phyloP scores from a whole-genome alignment of 2,329 filamentous ascomycete species.

The Pyrenophora tritici-repentis region DNA sequence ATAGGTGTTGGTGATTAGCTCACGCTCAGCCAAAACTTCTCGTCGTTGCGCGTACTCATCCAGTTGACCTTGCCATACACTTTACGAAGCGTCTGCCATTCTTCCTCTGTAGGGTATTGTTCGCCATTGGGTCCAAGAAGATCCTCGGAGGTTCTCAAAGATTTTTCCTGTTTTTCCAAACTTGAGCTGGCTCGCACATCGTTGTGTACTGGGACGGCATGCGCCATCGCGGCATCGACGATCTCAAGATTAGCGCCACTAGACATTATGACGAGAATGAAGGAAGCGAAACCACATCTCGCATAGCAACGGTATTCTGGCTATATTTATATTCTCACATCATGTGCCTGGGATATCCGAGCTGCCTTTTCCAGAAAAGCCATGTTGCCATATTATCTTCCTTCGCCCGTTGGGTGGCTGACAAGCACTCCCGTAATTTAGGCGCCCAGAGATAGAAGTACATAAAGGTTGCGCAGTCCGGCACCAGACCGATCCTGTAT shows the following conservation, averaged over 20 bases:
- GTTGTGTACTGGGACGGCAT: slow-evolving; percentile 12
- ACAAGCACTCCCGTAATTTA: not conserved
- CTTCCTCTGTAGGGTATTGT: slow-evolving; percentile 35
- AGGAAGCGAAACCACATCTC: not conserved
- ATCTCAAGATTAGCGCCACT: slow-evolving; percentile 24
- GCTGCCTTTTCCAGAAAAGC: slow-evolving; percentile 25
- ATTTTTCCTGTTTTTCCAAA: slow-evolving; percentile 16
- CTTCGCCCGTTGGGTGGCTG: slow-evolving; percentile 18
- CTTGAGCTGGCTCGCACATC: slow-evolving; percentile 6
- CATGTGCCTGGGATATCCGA: slow-evolving; percentile 6
- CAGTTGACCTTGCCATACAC: slow-evolving; percentile 39
- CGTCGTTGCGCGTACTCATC: slow-evolving; percentile 18
- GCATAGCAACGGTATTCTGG: not conserved
- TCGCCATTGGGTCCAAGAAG: slow-evolving; percentile 31
- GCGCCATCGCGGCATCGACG: slow-evolving; percentile 21
- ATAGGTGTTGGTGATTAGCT: not conserved
- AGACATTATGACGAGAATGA: slow-evolving; percentile 17
- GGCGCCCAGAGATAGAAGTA: slow-evolving; percentile 16
- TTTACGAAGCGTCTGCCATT: slow-evolving; percentile 35
- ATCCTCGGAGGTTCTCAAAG: slow-evolving; percentile 11
- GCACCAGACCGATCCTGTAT: slow-evolving; percentile 2
- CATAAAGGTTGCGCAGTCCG: not conserved
- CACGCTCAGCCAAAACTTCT: not conserved
- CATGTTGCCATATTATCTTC: slow-evolving; percentile 2
- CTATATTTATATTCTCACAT: slow-evolving; percentile 7